These are phyloP conservation scores for Mollisiaceae sp. DNA, from an alignment of 2,329 filamentous ascomycete genomes.

Conservation along the genomic window DNA sequence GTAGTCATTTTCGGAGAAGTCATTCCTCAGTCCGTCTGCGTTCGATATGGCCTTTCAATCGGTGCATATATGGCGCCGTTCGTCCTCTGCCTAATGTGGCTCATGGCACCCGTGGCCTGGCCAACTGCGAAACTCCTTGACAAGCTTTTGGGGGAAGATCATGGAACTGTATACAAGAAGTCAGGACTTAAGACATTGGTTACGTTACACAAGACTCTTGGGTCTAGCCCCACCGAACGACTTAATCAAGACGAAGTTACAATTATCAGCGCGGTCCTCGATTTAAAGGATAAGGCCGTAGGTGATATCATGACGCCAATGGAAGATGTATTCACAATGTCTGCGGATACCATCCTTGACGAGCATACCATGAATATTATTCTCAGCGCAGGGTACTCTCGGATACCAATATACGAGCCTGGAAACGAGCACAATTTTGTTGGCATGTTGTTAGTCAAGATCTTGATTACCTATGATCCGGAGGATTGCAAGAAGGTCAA, in stretches of 20 bases:
- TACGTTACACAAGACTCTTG: constrained; percentile 89
- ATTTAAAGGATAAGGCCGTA: constrained; percentile 95
- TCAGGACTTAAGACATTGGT: constrained; percentile 95
- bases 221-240: constrained; percentile 80
- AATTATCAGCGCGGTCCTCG: constrained; percentile 95
- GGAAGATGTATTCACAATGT: constrained; percentile 95
- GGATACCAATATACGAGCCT: constrained; percentile 91
- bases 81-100: constrained; percentile 88
- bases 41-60: constrained; percentile 93
- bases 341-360: constrained; percentile 91
- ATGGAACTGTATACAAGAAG: constrained; percentile 98
- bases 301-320: constrained; percentile 98
- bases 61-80: constrained; percentile 91
- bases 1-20: constrained; percentile 97
- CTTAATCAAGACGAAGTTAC: constrained; percentile 98
- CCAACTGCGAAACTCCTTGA: constrained; percentile 96
- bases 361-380: constrained; percentile 95
- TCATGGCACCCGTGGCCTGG: constrained; percentile 89
- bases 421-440: constrained; percentile 88
- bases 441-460: constrained; percentile 98
- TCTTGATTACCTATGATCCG: constrained; percentile 97
- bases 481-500: constrained; percentile 87
- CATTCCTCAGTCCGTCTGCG: constrained; percentile 93
- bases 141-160: constrained; percentile 89
- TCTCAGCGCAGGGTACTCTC: constrained; percentile 89